phyloP scores from a whole-genome alignment of 169 alveolate genomes.

The Sarcocystis neurona region DNA sequence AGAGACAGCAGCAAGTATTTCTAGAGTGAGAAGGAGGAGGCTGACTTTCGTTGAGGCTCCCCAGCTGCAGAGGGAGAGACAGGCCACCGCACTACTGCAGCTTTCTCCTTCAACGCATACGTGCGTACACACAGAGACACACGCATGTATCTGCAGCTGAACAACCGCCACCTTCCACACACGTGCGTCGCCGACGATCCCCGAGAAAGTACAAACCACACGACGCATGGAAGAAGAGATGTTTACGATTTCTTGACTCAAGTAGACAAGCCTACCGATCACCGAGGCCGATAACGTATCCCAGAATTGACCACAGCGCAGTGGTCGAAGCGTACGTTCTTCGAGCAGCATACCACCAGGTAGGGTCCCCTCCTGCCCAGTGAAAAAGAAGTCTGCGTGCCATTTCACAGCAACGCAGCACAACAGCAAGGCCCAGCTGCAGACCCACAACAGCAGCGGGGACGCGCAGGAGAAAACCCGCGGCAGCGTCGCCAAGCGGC shows the following conservation, averaged over 20 bases:
- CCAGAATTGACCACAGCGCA: conserved; percentile 96
- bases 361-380: conserved; percentile 75
- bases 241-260: neutral
- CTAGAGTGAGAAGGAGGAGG: too few relatives aligned
- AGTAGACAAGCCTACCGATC: conserved; percentile 81
- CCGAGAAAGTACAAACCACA: too few relatives aligned
- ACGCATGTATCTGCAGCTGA: too few relatives aligned
- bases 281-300: conserved; percentile 96
- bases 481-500: neutral
- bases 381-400: conserved; percentile 61
- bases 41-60: too few relatives aligned
- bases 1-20: too few relatives aligned
- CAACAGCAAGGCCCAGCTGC: neutral
- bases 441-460: neutral
- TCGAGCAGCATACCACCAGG: conserved; percentile 90
- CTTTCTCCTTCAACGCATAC: too few relatives aligned
- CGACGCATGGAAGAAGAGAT: too few relatives aligned
- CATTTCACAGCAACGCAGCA: neutral
- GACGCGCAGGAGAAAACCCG: neutral
- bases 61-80: too few relatives aligned
- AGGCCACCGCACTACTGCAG: too few relatives aligned
- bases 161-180: neutral
- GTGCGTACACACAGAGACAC: too few relatives aligned
- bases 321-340: conserved; percentile 86
- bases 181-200: neutral